These are phyloP conservation scores for Tarenaya hassleriana DNA, from an alignment of 345 rosid genomes.

Conservation along the genomic window DNA sequence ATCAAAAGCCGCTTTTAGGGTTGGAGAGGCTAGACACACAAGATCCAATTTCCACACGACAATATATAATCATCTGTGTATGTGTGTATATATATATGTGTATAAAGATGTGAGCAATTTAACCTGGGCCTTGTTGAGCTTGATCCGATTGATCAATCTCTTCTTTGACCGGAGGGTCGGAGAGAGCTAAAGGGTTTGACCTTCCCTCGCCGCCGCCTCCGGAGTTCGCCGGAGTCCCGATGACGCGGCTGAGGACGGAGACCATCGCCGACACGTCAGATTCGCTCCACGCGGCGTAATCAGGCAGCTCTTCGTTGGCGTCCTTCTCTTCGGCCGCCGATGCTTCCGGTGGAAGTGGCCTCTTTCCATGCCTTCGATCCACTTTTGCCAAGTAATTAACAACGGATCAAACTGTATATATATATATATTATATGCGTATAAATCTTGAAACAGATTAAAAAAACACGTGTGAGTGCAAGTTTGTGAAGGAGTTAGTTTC, in stretches of 20 bases:
- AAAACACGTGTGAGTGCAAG: not conserved
- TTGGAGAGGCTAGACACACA: no score
- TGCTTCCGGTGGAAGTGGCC: conserved; percentile 61
- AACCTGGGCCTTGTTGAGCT: conserved; percentile 41
- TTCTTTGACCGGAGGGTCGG: conserved; percentile 26
- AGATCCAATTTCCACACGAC: no score
- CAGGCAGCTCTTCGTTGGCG: not conserved
- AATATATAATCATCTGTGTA: not conserved
- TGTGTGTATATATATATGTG: not conserved
- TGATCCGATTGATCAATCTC: conserved; percentile 31
- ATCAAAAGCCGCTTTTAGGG: not conserved
- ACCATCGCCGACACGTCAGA: conserved; percentile 81
- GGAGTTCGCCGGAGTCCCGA: conserved; percentile 27
- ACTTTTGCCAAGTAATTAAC: conserved; percentile 29
- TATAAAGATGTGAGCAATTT: no score
- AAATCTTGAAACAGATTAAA: not conserved
- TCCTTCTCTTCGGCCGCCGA: conserved; percentile 42
- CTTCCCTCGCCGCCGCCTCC: conserved; percentile 6
- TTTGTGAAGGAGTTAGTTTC: conserved; percentile 6
- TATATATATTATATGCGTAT: conserved; percentile 1
- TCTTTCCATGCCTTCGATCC: conserved; percentile 81
- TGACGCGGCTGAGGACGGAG: conserved; percentile 59
- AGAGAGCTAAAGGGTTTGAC: conserved; percentile 6
- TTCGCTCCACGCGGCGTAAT: conserved; percentile 40
- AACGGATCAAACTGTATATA: conserved; percentile 7